A percentile compares a stretch with the other conserved stretches of the same genome.
These are phyloP conservation scores for Vaucheria bursata DNA, from an alignment of 352 stramenopile genomes.

Conservation along the genomic window DNA sequence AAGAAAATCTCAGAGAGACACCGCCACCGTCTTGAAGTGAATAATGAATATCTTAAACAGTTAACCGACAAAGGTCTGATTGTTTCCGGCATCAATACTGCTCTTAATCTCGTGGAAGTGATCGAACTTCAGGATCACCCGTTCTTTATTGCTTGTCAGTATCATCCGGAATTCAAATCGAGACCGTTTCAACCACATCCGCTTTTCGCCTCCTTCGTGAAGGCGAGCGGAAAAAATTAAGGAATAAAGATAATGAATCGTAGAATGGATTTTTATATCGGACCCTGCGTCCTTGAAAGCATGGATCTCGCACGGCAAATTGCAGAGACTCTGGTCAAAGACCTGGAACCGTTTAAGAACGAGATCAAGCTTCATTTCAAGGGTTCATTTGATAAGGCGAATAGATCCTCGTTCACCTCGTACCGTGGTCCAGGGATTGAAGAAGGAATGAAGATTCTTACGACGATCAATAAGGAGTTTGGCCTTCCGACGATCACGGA, in stretches of 20 bases:
- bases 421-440: background rate
- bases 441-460: background rate
- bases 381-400: background rate
- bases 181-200: background rate
- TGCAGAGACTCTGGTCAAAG: background rate
- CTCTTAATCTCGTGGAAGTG: background rate
- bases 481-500: background rate
- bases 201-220: background rate
- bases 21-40: background rate
- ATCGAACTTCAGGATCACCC: constrained; percentile 1
- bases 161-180: background rate
- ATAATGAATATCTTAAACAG: background rate
- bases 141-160: background rate
- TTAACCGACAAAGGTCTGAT: background rate
- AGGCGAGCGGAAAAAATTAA: background rate
- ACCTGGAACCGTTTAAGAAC: background rate
- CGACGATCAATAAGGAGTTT: background rate
- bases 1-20: background rate
- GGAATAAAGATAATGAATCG: background rate
- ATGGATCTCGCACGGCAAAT: background rate
- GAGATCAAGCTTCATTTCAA: background rate
- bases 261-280: constrained; percentile 3
- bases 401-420: background rate
- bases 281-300: background rate
- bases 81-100: background rate